phyloP scores from a whole-genome alignment of 352 stramenopile species.

The Pythium monospermum region DNA sequence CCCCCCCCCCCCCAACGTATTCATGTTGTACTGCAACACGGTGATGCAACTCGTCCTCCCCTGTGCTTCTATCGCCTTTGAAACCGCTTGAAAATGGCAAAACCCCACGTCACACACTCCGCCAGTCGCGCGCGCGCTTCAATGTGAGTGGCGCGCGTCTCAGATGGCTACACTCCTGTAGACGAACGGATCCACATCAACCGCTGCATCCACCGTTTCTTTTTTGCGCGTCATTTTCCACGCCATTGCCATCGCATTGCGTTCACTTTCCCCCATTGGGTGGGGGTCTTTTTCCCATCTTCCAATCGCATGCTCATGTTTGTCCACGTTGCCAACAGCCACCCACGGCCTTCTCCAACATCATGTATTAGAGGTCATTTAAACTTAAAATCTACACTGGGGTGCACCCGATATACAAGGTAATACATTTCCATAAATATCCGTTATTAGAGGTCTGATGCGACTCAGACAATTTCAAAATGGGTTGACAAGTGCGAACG shows the following conservation, averaged over 20 bases:
- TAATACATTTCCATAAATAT: no score
- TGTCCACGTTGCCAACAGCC: slow-evolving; percentile 17
- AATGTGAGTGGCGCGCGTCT: slow-evolving; percentile 14
- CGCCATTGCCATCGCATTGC: slow-evolving; percentile 4
- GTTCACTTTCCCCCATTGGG: slow-evolving; percentile 18
- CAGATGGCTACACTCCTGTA: slow-evolving; percentile 23
- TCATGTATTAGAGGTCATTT: slow-evolving; percentile 2
- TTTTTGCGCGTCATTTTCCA: slow-evolving; percentile 6
- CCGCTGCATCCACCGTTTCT: slow-evolving; percentile 11
- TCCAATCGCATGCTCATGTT: slow-evolving; percentile 24
- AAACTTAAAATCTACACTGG: not conserved
- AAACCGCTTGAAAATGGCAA: not conserved
- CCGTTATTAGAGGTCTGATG: no score
- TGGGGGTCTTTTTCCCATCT: slow-evolving; percentile 1
- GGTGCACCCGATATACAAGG: not conserved
- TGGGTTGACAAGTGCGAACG: no score
- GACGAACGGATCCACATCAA: slow-evolving; percentile 9
- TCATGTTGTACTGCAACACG: no score
- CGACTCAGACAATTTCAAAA: no score
- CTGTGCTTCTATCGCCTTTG: not conserved
- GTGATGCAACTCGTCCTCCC: no score
- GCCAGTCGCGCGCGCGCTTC: not conserved
- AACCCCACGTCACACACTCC: slow-evolving; percentile 1
- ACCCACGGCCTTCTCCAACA: not conserved
- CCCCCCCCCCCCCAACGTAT: no score